Evolutionary conservation across 139 green algal species (phyloP).

Genomic region (Ettlia oleoabundans): DNA sequence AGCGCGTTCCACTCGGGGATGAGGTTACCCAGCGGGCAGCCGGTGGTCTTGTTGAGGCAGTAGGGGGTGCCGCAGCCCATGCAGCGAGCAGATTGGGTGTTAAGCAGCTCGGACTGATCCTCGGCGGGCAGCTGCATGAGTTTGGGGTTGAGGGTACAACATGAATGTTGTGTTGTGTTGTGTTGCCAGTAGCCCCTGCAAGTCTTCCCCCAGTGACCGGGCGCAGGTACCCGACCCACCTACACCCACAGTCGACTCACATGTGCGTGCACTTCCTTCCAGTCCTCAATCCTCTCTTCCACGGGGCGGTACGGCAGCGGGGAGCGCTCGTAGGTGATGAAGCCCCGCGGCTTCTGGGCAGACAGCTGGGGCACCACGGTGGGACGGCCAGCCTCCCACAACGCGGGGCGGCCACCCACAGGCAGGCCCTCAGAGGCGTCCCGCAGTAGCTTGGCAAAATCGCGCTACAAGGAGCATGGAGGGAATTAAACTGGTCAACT

Average conservation of each 20-base stretch:
- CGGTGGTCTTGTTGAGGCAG: slow-evolving; percentile 80
- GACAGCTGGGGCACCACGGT: slow-evolving; percentile 58
- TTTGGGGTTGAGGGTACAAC: not conserved
- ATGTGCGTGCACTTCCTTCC: slow-evolving; percentile 79
- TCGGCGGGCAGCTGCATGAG: slow-evolving; percentile 32
- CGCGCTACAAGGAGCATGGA: slow-evolving; percentile 30
- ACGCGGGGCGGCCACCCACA: slow-evolving; percentile 48
- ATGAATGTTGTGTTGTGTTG: too few species aligned
- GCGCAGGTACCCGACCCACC: not conserved
- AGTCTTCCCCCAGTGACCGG: not conserved
- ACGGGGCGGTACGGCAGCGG: slow-evolving; percentile 85
- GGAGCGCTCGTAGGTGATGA: slow-evolving; percentile 88
- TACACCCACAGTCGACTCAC: not conserved
- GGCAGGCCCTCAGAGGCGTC: slow-evolving; percentile 68
- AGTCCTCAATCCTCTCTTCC: slow-evolving; percentile 89
- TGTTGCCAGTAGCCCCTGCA: too few species aligned
- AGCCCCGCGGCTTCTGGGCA: slow-evolving; percentile 83
- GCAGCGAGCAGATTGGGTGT: slow-evolving; percentile 92
- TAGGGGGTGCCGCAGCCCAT: slow-evolving; percentile 98
- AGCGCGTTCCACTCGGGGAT: slow-evolving; percentile 98
- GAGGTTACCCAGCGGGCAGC: slow-evolving; percentile 94
- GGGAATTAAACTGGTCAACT: too few species aligned
- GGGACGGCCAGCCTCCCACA: slow-evolving; percentile 79
- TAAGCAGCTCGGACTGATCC: slow-evolving; percentile 73
- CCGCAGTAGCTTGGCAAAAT: slow-evolving; percentile 53